Base-by-base conservation (phyloP, 495 filamentous ascomycete genomes). In the Hyaloscypha variabilis region DNA sequence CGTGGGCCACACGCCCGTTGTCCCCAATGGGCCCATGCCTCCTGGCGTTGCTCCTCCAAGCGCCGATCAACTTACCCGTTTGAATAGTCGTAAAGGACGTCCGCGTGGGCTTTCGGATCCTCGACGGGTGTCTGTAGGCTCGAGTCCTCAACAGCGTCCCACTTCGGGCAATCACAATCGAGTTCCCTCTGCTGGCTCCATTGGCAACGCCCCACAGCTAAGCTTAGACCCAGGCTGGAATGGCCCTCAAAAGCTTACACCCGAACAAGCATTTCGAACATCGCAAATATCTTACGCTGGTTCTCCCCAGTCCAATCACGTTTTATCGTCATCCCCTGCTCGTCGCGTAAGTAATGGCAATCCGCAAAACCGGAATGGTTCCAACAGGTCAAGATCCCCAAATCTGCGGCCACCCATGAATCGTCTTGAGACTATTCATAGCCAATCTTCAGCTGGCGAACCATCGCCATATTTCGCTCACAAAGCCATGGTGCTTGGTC, bases 351-450 rank as follows among this genome's bases (percentile, higher is more conserved):
- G 19, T 67, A 70, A 28, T 69, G 74, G n/a, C 65, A 64, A 51
- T 56, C 69, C 30, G 28, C 58, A 36, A 69, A 74, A 21, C 67
- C 72, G 30, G 68, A 77, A 77, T 31, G 71, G 74, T 3, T 75
- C 78, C 10, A 75, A 81, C 57, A 74, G 74, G 11, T 69, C 73
- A 29, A 14, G 39, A 17, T 46, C 39, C 19, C 73, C 74, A 5
- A 76, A 77, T 58, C 73, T 81, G 23, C 78, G 81, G 11, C 83
- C 84, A 23, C 72, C 77, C 0, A 78, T 78, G 49, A 71, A 76
- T 52, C 76, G 81, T 14, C 72, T 85, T 6, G 81, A 85, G 50
- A 82, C 78, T 1, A 82, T 85, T 26, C 81, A 82, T 8, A 81
- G 77, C 60, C 72, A 72, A 26, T 62, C 68, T 8, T 76, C 76